Base-by-base conservation (phyloP, 371 early-diverging fungal species). In the Rhizoclosmatium hyalinum region DNA sequence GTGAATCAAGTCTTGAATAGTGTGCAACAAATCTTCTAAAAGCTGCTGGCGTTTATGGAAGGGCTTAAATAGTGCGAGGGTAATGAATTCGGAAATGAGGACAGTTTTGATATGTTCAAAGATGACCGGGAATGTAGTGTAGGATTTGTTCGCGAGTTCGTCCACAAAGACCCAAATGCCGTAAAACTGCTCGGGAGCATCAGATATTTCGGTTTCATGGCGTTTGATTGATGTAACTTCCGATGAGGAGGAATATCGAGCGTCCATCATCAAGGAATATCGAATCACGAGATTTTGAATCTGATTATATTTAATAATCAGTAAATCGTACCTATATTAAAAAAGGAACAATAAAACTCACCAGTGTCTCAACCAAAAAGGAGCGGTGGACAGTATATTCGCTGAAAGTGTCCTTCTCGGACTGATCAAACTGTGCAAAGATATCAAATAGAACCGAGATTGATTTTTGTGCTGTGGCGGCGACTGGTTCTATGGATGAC, bases 201-300 rank as follows among this genome's bases (percentile, higher is more conserved):
- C 32, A 32, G 0, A 32, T 32, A 32, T 32, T 32, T n/a, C 54
- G 54, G 54, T 54, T 54, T 12, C 14, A n/a, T 54, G 14, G 54
- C 3, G 32, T 19, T 5, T 61, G 32, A 32, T 32, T 32, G 32
- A 32, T 32, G 32, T 58, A 32, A 19, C 19, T 58, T 58, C 58
- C 58, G 58, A 17, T 8, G 6, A 8, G 21, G 6, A 19, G 17
- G 65, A 12, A 19, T 66, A 24, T 6, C 5, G 24, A n/a, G 66
- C 21, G 6, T 66, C 66, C 2, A 66, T 45, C 46, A 50, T 66
- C 19, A 6, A 12, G 19, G 21, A 10, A 24, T 47, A 66, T 14
- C 66, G 46, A n/a, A 66, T 8, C 17, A 47, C 17, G 12, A 66
- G 66, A 14, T 66, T 24, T 50, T 66, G 66, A 24, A 47, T 39